Base-by-base conservation (phyloP, 2,329 filamentous ascomycete genomes). In the Verticillium nonalfalfae region DNA sequence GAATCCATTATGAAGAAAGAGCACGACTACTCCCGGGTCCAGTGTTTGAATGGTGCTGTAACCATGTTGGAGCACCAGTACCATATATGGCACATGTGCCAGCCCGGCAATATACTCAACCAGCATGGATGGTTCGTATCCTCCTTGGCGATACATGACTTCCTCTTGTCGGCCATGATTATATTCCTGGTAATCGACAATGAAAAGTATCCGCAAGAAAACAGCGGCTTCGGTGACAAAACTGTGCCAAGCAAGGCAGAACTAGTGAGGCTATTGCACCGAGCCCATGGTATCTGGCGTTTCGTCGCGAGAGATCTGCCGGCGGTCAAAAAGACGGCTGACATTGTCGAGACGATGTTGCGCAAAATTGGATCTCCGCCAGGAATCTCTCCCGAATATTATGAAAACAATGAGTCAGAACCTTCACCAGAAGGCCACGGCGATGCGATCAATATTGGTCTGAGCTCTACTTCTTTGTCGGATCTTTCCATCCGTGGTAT, bases 131-230 rank as follows among this genome's bases (percentile, higher is more conserved):
- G 84, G 81, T 86, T 87, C 66, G 70, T 86, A 21, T 81, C 80
- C 3, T 82, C 82, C 0, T 72, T 88, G 4, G 79, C 81, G 11
- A 78, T 84, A 59, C 84, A 87, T 58, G 85, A 89, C 68, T 88
- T 85, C 58, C 73, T 89, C 59, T 77, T 88, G 2, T 85, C 85
- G 0, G 80, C 82, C 60, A 85, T 86, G 79, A 78, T 88, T 14
- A 67, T 89, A 3, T 87, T 83, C 63, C 72, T 88, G 18, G 72
- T 80, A 18, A 68, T 80, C 31, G 77, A 79, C 64, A 79, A 77
- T 67, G 68, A 68, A 50, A 68, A 71, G 52, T 69, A 70, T 26
- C 66, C 68, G 7, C 45, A 50, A 7, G 45, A 50, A 50, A 18
- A 50, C 45, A 50, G 18, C 45, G 45, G 45, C 6, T 50, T 50